Evolutionary conservation across 306 rosid genomes (phyloP).

Genomic region (Prosopis cineraria): DNA sequence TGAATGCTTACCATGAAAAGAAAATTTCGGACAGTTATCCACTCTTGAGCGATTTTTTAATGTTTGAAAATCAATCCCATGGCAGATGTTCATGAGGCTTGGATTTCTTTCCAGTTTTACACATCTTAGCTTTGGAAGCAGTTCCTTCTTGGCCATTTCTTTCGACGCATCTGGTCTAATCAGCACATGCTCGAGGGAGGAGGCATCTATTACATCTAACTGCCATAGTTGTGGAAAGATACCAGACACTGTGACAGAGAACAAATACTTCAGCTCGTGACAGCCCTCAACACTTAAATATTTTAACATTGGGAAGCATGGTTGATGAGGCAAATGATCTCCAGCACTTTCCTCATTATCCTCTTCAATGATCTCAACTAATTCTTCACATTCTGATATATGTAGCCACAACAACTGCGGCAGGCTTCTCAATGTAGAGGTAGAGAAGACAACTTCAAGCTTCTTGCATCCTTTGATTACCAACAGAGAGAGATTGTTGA

Average conservation of each 20-base stretch:
- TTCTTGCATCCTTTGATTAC: too few species aligned
- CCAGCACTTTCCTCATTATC: background rate
- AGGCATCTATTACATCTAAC: background rate
- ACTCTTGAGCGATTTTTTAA: too few species aligned
- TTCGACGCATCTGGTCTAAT: too few species aligned
- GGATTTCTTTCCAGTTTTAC: background rate
- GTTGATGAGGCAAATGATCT: background rate
- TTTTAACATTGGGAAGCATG: background rate
- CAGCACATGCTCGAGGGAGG: background rate
- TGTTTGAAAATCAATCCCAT: background rate
- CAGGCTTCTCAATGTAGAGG: too few species aligned
- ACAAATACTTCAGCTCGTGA: background rate
- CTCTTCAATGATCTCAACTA: background rate
- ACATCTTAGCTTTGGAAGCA: background rate
- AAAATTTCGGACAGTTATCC: too few species aligned
- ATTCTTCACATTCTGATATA: background rate
- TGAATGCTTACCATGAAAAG: too few species aligned
- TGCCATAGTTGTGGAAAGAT: background rate
- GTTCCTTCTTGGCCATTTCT: too few species aligned
- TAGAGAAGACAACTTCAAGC: too few species aligned
- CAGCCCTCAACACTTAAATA: background rate
- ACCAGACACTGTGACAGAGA: background rate
- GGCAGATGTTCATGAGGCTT: background rate
- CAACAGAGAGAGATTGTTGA: background rate
- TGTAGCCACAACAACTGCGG: background rate